Evolutionary conservation across 176 grass and related monocot species (phyloP).

Genomic region (Phoenix dactylifera): DNA sequence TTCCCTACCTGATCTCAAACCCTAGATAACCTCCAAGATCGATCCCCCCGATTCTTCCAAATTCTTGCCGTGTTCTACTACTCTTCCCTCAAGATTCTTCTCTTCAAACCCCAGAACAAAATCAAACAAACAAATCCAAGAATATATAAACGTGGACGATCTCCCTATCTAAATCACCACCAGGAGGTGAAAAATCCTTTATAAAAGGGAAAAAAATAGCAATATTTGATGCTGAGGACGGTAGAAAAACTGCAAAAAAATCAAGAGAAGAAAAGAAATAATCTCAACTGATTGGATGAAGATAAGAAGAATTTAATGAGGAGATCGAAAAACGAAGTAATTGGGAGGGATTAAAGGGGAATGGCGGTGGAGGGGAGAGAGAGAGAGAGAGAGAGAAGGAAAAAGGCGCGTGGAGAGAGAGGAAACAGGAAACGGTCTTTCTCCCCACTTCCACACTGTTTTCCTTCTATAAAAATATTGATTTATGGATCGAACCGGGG

Average conservation of each 20-base stretch:
- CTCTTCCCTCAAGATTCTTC: background rate
- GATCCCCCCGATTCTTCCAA: background rate
- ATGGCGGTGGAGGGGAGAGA: too few relatives aligned
- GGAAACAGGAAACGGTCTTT: too few relatives aligned
- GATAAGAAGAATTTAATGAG: too few relatives aligned
- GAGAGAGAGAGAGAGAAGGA: too few relatives aligned
- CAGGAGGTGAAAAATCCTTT: slow-evolving; percentile 8
- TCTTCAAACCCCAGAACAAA: slow-evolving; percentile 5
- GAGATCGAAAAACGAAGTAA: too few relatives aligned
- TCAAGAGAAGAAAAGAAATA: slow-evolving; percentile 3
- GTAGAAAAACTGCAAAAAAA: background rate
- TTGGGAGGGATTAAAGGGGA: too few relatives aligned
- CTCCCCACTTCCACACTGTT: too few relatives aligned
- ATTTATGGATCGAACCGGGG: too few relatives aligned
- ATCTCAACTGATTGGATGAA: background rate
- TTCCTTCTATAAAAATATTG: too few relatives aligned
- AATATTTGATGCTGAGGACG: background rate
- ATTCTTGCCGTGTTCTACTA: background rate
- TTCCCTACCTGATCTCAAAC: too few relatives aligned
- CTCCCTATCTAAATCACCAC: slow-evolving; percentile 17
- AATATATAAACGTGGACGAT: slow-evolving; percentile 16
- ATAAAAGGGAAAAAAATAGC: background rate
- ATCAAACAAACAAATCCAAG: background rate
- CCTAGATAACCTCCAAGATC: slow-evolving; percentile 3
- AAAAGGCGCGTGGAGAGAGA: too few relatives aligned